Evolutionary conservation across 2,329 filamentous ascomycete genomes (phyloP), one percentile per base, ranked within the genome.

Genomic region (Hymenoscyphus fructigenus): DNA sequence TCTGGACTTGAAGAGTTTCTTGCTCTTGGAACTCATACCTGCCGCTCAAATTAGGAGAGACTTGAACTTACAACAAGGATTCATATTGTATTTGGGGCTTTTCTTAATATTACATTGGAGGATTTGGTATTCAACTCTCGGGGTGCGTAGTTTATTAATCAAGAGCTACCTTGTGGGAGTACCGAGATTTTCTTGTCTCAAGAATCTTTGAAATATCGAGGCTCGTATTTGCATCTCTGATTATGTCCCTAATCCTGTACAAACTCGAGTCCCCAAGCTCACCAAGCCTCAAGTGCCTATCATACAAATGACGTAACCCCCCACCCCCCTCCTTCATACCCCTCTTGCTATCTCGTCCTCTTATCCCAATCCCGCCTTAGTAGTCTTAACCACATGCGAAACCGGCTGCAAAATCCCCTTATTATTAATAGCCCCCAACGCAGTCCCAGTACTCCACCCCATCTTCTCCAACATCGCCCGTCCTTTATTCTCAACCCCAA

Each of bases 381-480:
- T 88, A 44, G 88, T 91, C 79, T 96, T 97, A 71, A 99, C 90
- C 29, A 95, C 86, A 69, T 97, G 93, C 29, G 88, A 84, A 28
- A 99, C 90, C 0, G 94, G 94, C 67, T 92, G 87, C 68, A 96
- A 78, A 61, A 97, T 95, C 36, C 95, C 95, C 77, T 95, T 91
- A 76, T 96, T 97, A 68, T 96, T 88, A 1, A 82, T 75, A 12
- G 91, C 87, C 61, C 95, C 95, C 0, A 99, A 83, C 1, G 91
- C 91, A 74, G 89, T 96, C 5, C 95, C 95, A 61, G 84, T 89
- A 67, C 86, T 91, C 93, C 95, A 99, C 3, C 95, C 95, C 95
- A 98, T 98, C 79, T 95, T 98, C 79, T 96, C 92, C 68, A 99
- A 79, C 87, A 99, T 91, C 2, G 88, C 87, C 60, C 92, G 86